Conservation (phyloP, 805 yeast genomes). For the Middelhovenomyces tepae region DNA sequence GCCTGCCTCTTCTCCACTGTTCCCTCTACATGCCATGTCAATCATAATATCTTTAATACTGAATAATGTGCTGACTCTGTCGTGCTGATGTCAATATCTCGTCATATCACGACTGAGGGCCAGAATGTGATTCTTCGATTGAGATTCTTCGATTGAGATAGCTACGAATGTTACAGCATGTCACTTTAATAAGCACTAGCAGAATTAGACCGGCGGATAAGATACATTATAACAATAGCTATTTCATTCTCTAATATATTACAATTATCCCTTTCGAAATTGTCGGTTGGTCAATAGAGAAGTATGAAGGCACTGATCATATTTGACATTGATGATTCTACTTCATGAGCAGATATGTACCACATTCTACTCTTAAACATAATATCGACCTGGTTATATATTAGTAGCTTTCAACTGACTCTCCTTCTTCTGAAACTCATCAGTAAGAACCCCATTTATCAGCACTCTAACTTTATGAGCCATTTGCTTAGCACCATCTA, state of each 20-base stretch:
- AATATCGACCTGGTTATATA: not conserved
- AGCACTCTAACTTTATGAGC: conserved; percentile 36
- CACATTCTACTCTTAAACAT: not conserved
- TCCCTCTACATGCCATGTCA: too few relatives aligned
- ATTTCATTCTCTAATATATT: not conserved
- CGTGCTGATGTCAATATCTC: too few relatives aligned
- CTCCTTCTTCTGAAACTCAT: conserved; percentile 12
- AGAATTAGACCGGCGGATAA: too few relatives aligned
- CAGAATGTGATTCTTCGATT: too few relatives aligned
- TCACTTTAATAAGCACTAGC: too few relatives aligned
- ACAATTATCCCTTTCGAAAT: not conserved
- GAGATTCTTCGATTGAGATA: too few relatives aligned
- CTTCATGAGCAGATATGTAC: not conserved
- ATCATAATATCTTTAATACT: too few relatives aligned
- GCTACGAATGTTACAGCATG: too few relatives aligned
- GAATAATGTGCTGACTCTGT: too few relatives aligned
- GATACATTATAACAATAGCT: not conserved
- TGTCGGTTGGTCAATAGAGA: not conserved
- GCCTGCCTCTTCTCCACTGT: too few relatives aligned
- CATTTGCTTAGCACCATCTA: conserved; percentile 35
- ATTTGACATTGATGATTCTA: not conserved
- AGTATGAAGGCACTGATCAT: too few relatives aligned
- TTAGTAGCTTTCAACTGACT: not conserved
- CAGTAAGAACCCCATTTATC: conserved; percentile 37
- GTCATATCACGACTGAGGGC: too few relatives aligned